Base-by-base conservation (phyloP, 768 basidiomycete species). In the Leccinum barrowsii region DNA sequence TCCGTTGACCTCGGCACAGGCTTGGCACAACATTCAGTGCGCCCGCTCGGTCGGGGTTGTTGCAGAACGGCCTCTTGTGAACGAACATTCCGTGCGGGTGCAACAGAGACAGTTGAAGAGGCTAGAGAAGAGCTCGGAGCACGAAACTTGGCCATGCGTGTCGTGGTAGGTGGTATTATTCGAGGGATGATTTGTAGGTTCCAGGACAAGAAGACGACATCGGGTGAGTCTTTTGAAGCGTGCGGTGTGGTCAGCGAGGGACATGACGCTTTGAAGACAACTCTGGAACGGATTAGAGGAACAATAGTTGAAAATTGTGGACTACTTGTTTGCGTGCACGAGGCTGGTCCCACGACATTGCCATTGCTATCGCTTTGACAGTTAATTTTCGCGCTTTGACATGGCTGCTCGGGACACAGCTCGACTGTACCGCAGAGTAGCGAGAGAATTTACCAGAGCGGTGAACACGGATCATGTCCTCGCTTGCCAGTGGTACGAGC, bases 391-490 rank as follows among this genome's bases (percentile, higher is more conserved):
- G 63, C 66, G 66, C 66, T 68, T 68, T 65, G 66, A 60, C 60
- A 72, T 72, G 70, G 49, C 60, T 24, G 54, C 52, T 49, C 60
- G 42, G 34, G 52, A 65, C 46, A 62, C 59, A 5, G 48, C 57
- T 22, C 61, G 57, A 50, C 54, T 67, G 52, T 75, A 74, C 60
- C 73, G 73, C 47, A 63, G 56, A 17, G 68, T 74, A 26, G 63
- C 58, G n/a, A 64, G 68, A 54, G 71, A 75, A 54, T 52, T 73
- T 15, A 63, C 68, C 22, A 73, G 57, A 66, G 66, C 63, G 63
- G 69, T 72, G 28, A 57, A 46, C 24, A 44, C 0, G 48, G 50
- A n/a, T 21, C 50, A 13, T 24, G 53, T 35, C 22, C 44, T 37
- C 17, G 24, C 7, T 47, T 47, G 26, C 30, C 10, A 32, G n/a